Percentiles rank a stretch among this genome's conserved stretches.
Evolutionary conservation across 164 flowering plant species (phyloP).

Genomic region (Chloranthus sessilifolius): DNA sequence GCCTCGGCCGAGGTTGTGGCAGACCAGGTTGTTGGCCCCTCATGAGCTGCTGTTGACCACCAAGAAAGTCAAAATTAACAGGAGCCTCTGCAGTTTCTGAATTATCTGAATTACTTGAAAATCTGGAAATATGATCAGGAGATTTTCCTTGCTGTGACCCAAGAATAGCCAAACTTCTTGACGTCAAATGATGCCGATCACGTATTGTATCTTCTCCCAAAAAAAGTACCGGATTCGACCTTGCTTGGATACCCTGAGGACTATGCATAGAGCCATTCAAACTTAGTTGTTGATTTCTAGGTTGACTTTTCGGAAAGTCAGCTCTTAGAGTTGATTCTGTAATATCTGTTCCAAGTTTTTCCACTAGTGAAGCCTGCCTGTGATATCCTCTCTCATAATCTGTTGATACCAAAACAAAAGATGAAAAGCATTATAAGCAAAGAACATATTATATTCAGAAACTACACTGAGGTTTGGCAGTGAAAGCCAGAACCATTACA

Average conservation of each 20-base stretch:
- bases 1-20: slow-evolving; percentile 36
- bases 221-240: slow-evolving; percentile 37
- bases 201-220: slow-evolving; percentile 33
- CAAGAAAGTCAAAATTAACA: slow-evolving; percentile 24
- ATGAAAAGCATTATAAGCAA: too few relatives aligned
- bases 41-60: slow-evolving; percentile 26
- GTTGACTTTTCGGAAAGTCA: slow-evolving; percentile 29
- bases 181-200: slow-evolving; percentile 29
- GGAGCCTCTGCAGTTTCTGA: slow-evolving; percentile 27
- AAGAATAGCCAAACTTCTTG: slow-evolving; percentile 31
- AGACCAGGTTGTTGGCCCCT: slow-evolving; percentile 32
- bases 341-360: slow-evolving; percentile 29
- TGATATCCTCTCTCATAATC: slow-evolving; percentile 37
- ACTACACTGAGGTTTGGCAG: too few relatives aligned
- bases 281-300: slow-evolving; percentile 26
- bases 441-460: too few relatives aligned
- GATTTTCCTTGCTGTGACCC: slow-evolving; percentile 40
- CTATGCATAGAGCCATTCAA: slow-evolving; percentile 43
- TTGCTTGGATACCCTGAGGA: slow-evolving; percentile 29
- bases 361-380: slow-evolving; percentile 24
- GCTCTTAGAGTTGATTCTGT: slow-evolving; percentile 30
- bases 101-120: slow-evolving; percentile 10
- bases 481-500: too few relatives aligned
- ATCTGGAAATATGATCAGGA: slow-evolving; percentile 6
- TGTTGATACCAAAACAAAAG: slow-evolving; percentile 18